phyloP scores from a whole-genome alignment of 345 rosid genomes.

The Noccaea caerulescens region DNA sequence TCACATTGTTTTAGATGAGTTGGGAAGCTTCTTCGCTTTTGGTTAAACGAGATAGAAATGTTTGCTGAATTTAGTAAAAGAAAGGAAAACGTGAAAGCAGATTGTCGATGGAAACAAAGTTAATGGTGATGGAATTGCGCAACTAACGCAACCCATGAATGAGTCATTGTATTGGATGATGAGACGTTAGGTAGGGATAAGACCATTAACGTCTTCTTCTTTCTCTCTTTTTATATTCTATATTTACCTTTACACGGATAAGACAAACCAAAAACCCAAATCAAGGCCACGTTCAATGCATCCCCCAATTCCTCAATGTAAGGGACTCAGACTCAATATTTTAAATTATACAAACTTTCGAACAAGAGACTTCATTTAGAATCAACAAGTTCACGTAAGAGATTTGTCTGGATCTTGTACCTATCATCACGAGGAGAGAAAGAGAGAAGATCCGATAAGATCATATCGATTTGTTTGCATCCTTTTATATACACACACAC shows the following conservation, averaged over 20 bases:
- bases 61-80: conserved; percentile 1
- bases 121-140: conserved; percentile 30
- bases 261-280: background rate
- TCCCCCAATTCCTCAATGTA: conserved; percentile 9
- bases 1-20: too few relatives aligned
- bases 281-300: conserved; percentile 37
- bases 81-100: background rate
- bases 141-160: conserved; percentile 34
- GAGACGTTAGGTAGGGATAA: conserved; percentile 36
- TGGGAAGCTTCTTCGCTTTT: too few relatives aligned
- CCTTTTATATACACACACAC: background rate
- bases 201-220: conserved; percentile 20
- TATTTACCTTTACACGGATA: background rate
- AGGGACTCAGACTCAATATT: conserved; percentile 24
- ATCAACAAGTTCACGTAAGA: conserved; percentile 29
- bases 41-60: background rate
- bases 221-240: background rate
- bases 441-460: background rate
- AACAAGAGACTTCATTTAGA: background rate
- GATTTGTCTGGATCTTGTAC: background rate
- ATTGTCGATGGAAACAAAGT: conserved; percentile 34
- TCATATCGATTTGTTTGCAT: conserved; percentile 16
- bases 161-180: conserved; percentile 33
- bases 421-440: background rate
- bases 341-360: background rate